Percentiles rank a stretch among this genome's conserved stretches.
These are phyloP conservation scores for Psilocybe cyanescens DNA, from an alignment of 768 basidiomycete species.

Conservation along the genomic window DNA sequence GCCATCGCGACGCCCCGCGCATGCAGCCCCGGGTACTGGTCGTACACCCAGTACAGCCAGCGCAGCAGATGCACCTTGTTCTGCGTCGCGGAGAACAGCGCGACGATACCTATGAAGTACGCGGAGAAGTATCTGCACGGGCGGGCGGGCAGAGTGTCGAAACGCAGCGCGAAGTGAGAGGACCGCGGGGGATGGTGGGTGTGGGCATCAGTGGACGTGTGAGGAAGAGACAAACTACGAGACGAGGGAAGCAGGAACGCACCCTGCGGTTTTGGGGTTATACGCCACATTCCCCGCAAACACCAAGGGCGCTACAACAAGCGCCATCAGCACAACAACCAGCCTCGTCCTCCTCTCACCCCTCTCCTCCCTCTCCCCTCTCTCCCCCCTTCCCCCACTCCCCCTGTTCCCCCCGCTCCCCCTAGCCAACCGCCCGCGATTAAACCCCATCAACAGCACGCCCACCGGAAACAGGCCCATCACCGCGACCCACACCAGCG, in stretches of 20 bases:
- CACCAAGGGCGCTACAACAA: constrained; percentile 44
- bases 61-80: constrained; percentile 59
- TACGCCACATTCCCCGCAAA: constrained; percentile 65
- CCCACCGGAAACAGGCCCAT: constrained; percentile 70
- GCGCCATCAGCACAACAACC: constrained; percentile 41
- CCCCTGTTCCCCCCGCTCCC: not conserved
- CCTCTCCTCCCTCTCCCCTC: not conserved
- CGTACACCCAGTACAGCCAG: constrained; percentile 64
- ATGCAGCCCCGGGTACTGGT: constrained; percentile 58
- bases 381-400: too few relatives aligned
- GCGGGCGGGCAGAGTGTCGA: too few relatives aligned
- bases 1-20: constrained; percentile 35
- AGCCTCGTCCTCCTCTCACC: constrained; percentile 43
- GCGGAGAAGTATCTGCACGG: constrained; percentile 58
- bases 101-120: constrained; percentile 56
- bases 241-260: constrained; percentile 19
- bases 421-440: constrained; percentile 59
- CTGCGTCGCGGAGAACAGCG: constrained; percentile 51
- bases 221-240: not conserved
- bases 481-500: constrained; percentile 66
- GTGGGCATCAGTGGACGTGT: not conserved
- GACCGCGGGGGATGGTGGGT: too few relatives aligned
- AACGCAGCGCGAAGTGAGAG: too few relatives aligned
- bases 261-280: constrained; percentile 60
- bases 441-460: constrained; percentile 64